These are phyloP conservation scores for Pholiota molesta DNA, from an alignment of 768 basidiomycete genomes.

Conservation along the genomic window DNA sequence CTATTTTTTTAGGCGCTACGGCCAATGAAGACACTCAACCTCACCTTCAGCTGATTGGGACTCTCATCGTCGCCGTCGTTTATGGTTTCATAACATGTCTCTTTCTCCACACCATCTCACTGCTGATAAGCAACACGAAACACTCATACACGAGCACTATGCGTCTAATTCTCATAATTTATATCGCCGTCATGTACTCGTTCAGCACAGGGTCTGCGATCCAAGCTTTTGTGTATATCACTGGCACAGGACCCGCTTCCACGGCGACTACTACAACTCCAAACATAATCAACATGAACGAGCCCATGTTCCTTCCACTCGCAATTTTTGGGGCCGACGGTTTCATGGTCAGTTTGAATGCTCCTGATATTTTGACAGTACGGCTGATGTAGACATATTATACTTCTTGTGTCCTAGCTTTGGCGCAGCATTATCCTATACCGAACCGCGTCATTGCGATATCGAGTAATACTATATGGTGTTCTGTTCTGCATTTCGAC, in stretches of 20 bases:
- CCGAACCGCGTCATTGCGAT: neutral
- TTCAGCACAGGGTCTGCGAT: neutral
- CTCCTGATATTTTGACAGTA: too few relatives aligned
- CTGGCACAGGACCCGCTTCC: neutral
- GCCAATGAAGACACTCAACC: neutral
- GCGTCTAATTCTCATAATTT: neutral
- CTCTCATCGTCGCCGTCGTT: neutral
- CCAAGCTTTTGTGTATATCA: constrained; percentile 1
- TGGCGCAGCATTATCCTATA: neutral
- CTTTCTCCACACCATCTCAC: neutral
- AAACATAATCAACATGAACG: neutral
- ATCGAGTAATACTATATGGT: neutral
- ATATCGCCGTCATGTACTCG: neutral
- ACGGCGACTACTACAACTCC: neutral
- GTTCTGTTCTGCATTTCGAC: neutral
- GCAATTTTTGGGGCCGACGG: constrained; percentile 2
- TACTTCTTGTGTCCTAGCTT: neutral
- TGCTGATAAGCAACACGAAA: neutral
- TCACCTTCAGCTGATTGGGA: neutral
- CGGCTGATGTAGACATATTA: neutral
- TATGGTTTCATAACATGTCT: neutral
- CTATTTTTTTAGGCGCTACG: too few relatives aligned
- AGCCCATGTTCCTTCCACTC: constrained; percentile 4
- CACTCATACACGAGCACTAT: neutral
- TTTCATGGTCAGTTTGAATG: neutral